Evolutionary conservation across 2,329 filamentous ascomycete genomes (phyloP).

Genomic region (Cercospora janseana): DNA sequence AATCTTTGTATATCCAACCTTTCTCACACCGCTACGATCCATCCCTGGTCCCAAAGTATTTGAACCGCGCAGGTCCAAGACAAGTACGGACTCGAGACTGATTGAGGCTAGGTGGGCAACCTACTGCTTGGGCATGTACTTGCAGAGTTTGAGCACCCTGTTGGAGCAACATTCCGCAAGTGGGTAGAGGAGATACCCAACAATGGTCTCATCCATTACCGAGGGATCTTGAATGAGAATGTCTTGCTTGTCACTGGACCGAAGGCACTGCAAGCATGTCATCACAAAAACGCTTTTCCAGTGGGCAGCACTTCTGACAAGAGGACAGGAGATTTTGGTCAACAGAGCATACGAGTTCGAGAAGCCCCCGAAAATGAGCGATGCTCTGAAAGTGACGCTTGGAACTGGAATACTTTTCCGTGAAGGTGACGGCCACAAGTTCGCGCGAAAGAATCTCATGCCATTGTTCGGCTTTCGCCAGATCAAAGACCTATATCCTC

Average conservation of each 20-base stretch:
- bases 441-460: conserved; percentile 68
- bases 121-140: conserved; percentile 41
- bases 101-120: conserved; percentile 21
- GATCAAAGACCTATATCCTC: conserved; percentile 77
- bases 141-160: conserved; percentile 38
- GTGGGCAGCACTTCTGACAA: background rate
- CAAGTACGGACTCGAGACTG: conserved; percentile 1
- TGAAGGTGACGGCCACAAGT: conserved; percentile 52
- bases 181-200: conserved; percentile 43
- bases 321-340: conserved; percentile 49
- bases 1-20: conserved; percentile 39
- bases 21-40: conserved; percentile 42
- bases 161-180: conserved; percentile 36
- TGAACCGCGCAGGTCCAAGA: background rate
- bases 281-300: background rate
- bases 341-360: conserved; percentile 55
- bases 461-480: conserved; percentile 82
- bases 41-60: conserved; percentile 36
- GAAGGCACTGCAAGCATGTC: conserved; percentile 38
- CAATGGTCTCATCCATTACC: conserved; percentile 43
- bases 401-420: conserved; percentile 53
- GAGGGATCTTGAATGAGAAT: conserved; percentile 41
- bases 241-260: conserved; percentile 42
- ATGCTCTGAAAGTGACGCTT: conserved; percentile 49
- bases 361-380: conserved; percentile 46